A percentile compares a stretch with the other conserved stretches of the same genome.
phyloP scores from a whole-genome alignment of 208 protist genomes.

The Phytomonas sp. region DNA sequence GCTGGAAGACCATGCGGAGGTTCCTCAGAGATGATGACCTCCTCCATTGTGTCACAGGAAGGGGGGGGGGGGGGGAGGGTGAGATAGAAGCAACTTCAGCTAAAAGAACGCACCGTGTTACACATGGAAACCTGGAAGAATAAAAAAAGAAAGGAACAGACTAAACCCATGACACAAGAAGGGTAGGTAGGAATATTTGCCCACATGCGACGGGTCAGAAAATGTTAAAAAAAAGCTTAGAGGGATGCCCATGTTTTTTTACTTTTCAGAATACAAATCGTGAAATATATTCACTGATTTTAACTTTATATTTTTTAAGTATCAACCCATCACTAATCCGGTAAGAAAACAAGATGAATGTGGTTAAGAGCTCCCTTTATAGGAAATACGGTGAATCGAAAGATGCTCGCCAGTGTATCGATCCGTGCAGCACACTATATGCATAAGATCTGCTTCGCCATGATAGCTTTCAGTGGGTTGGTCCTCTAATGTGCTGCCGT shows the following conservation, averaged over 20 bases:
- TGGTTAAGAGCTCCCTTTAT: background rate
- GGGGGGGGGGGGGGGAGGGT: too few relatives aligned
- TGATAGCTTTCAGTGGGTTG: slow-evolving; percentile 4
- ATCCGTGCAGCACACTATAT: slow-evolving; percentile 29
- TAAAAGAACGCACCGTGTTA: background rate
- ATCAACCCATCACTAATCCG: background rate
- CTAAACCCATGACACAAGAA: background rate
- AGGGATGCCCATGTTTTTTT: background rate
- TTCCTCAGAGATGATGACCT: background rate
- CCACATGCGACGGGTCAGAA: background rate
- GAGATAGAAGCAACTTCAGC: background rate
- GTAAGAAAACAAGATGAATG: background rate
- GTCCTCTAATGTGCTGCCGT: background rate
- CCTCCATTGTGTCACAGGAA: background rate
- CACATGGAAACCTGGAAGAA: background rate
- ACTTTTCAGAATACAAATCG: background rate
- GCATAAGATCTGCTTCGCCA: slow-evolving; percentile 16
- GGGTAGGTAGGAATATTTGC: background rate
- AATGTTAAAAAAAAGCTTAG: background rate
- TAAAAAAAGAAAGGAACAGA: background rate
- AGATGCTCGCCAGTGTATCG: slow-evolving; percentile 85
- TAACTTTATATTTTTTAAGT: background rate
- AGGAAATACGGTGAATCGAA: slow-evolving; percentile 46
- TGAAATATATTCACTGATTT: background rate
- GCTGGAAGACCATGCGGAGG: slow-evolving; percentile 13